Evolutionary conservation across 441 rosid genomes (phyloP).

Genomic region (Hura crepitans): DNA sequence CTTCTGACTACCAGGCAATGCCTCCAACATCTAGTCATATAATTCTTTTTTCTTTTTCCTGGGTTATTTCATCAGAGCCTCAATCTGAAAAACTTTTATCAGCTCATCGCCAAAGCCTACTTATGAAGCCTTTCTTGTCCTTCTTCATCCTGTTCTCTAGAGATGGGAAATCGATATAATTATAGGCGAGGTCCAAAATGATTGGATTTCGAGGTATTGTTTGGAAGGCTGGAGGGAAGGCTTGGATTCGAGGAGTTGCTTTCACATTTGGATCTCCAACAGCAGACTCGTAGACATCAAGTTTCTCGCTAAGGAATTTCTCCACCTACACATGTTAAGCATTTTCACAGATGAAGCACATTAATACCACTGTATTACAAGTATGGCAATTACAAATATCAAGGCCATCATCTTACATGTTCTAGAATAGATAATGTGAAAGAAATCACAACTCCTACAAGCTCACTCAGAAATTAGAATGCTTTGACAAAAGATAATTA

Average conservation of each 20-base stretch:
- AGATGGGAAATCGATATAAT: slow-evolving; percentile 66
- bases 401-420: neutral
- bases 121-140: slow-evolving; percentile 64
- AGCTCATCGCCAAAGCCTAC: slow-evolving; percentile 64
- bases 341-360: neutral
- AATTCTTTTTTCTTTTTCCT: neutral
- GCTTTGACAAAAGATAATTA: neutral
- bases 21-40: neutral
- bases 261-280: slow-evolving; percentile 62
- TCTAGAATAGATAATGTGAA: neutral
- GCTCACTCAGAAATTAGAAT: neutral
- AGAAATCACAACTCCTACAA: neutral
- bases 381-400: neutral
- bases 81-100: neutral
- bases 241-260: slow-evolving; percentile 56
- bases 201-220: slow-evolving; percentile 74
- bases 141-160: slow-evolving; percentile 85
- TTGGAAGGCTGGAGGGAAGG: slow-evolving; percentile 78
- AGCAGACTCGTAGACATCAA: slow-evolving; percentile 75
- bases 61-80: neutral
- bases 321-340: slow-evolving; percentile 42
- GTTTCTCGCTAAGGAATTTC: slow-evolving; percentile 72
- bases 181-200: slow-evolving; percentile 72
- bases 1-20: slow-evolving; percentile 9
- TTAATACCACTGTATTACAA: neutral